Base-by-base conservation (phyloP, 2,329 filamentous ascomycete genomes). In the Xylaria sp. region DNA sequence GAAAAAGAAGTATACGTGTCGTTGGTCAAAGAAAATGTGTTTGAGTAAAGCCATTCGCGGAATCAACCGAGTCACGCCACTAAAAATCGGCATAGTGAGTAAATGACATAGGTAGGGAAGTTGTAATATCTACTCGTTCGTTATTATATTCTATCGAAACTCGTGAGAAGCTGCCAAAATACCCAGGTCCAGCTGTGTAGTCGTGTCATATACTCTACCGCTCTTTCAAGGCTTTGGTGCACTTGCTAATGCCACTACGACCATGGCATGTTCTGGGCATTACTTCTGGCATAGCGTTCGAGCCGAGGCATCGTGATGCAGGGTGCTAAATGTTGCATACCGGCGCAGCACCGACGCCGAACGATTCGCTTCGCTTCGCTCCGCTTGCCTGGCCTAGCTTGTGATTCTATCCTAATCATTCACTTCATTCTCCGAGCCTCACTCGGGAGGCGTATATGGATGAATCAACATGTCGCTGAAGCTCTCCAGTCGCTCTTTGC, bases 401-500 rank as follows among this genome's bases (percentile, higher is more conserved):
- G n/a, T 65, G 10, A 54, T 61, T 40, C 49, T 59, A 53, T 6
- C 51, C 44, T 17, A 2, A 13, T 20, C 10, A 53, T 48, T 13
- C 23, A 5, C n/a, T 6, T 4, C 15, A n/a, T 38, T 6, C 13
- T 10, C 20, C n/a, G 20, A 44, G 15, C 56, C 56, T 70, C 72
- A 78, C 73, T 80, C 81, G 1, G 92, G 92, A 44, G 92, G 91
- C 59, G 92, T 85, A 77, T 90, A 95, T 0, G 92, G 93, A 72
- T 87, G 87, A 71, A 94, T 86, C 69, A 96, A 85, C 92, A 96
- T 93, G 77, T 94, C 89, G 78, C 92, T 94, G 80, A 96, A 98
- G 81, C 89, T 93, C 82, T 97, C 94, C 74, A 99, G 83, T 81
- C 90, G 95, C 78, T 98, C 95, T 86, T 97, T 97, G 53, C 96